Base-by-base conservation (phyloP, 2,329 filamentous ascomycete species). In the Gnomoniopsis smithogilvyi region DNA sequence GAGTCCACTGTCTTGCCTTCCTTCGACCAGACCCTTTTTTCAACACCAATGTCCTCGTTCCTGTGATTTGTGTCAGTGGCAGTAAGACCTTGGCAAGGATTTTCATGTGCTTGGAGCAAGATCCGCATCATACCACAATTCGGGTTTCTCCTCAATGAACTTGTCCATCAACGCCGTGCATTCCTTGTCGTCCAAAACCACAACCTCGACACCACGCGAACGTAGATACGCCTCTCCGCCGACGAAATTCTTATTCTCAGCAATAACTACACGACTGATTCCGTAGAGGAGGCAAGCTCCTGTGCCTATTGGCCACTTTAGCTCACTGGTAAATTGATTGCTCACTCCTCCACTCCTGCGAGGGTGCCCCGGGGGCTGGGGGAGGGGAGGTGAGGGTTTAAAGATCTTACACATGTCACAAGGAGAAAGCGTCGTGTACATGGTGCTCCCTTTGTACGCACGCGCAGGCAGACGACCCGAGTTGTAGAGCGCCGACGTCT, bases 341-440 rank as follows among this genome's bases (percentile, higher is more conserved):
- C 26, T 41, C 36, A 41, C 36, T n/a, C 46, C 36, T 11, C 26
- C 26, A 4, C 26, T n/a, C n/a, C n/a, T n/a, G n/a, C n/a, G n/a
- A n/a, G n/a, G n/a, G n/a, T n/a, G n/a, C n/a, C n/a, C n/a, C n/a
- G 34, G 34, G 38, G 38, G 14, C 4, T 41, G 48, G 11, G 21
- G 43, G 26, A 30, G 19, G 12, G 19, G 30, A 2, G 15, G 17
- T 15, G 17, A 19, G 11, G 56, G n/a, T 12, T 12, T 34, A 47
- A 33, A 34, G 19, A 14, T 64, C 72, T 65, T 64, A 71, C 87
- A 93, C 89, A 92, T 92, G 68, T 91, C 88, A 71, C 90, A 93
- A 0, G 89, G 90, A 2, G 87, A 90, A 7, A 93, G 77, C 0
- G 89, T 92, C 2, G 90, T 93, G 74, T 90, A 93, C 88, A 93